Base-by-base conservation (phyloP, 352 stramenopile species). In the Thalassiosira exigua region DNA sequence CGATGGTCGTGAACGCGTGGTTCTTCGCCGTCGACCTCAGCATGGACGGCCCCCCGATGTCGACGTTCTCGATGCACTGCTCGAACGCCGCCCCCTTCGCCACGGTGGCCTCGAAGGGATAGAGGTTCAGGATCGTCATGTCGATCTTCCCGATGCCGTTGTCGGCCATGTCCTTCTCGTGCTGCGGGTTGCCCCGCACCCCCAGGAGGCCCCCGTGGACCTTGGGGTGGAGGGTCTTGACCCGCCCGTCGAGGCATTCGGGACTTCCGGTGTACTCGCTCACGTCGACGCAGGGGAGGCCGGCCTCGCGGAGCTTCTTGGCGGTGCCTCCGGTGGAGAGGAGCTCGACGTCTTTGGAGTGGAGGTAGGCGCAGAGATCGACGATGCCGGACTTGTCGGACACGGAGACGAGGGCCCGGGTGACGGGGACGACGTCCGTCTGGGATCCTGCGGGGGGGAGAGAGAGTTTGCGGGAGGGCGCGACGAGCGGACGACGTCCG, bases 1-100 rank as follows among this genome's bases (percentile, higher is more conserved):
- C 96, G 91, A 99, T 99, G 19, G 98, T 95, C 17, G 99, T 98
- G 60, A 97, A 97, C 0, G 79, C 81, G 92, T 99, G 97, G 91
- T 99, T 99, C 92, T 99, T 99, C 58, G 97, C 97, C 29, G 97
- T 98, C 48, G 96, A 98, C 52, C 98, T 95, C 33, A 99, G 90
- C 98, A 99, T 99, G 56, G 94, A 98, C 19, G 98, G 98, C 11
- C 98, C 98, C 48, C 98, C 98, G 88, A 99, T 99, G 85, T 99
- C 98, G 82, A 99, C 99, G 91, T 99, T 99, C 86, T 99, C 98
- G 79, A 99, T 98, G 91, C 97, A 99, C 75, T 97, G 98, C 81
- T 98, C 96, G 80, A 99, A 99, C 70, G 95, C 91, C 22, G 92
- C 89, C 24, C 91, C 93, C 41, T 85, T 93, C 17, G 95, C 94